Conservation (phyloP, 1,139 yeast genomes). For the Pichiaceae sp. region DNA sequence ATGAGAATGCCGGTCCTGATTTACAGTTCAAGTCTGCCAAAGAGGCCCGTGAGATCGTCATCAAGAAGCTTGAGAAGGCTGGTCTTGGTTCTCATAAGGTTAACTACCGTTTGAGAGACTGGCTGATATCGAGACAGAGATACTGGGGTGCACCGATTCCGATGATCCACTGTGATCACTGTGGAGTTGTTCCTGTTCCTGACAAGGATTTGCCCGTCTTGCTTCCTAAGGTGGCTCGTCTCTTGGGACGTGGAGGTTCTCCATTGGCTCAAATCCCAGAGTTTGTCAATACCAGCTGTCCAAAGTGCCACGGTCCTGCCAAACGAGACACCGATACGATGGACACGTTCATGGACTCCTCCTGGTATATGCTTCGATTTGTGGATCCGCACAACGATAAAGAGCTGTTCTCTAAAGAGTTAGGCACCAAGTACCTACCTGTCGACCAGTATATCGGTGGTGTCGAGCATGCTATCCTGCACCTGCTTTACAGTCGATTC, state of each 20-base stretch:
- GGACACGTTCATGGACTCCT: constrained; percentile 97
- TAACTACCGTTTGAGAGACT: constrained; percentile 71
- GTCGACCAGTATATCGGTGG: constrained; percentile 93
- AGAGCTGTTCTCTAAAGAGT: constrained; percentile 42
- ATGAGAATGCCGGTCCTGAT: constrained; percentile 35
- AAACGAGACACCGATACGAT: constrained; percentile 92
- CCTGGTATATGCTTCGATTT: constrained; percentile 91
- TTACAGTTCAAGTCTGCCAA: constrained; percentile 40
- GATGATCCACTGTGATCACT: constrained; percentile 70
- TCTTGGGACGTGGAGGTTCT: constrained; percentile 51
- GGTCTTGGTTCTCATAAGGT: constrained; percentile 40
- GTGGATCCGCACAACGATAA: constrained; percentile 59
- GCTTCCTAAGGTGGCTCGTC: constrained; percentile 52
- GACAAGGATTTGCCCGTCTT: constrained; percentile 75
- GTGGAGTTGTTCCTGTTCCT: constrained; percentile 91
- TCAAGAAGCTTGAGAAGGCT: constrained; percentile 30
- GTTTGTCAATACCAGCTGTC: constrained; percentile 73
- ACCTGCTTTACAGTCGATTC: constrained; percentile 77
- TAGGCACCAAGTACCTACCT: constrained; percentile 59
- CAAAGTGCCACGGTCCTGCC: constrained; percentile 69
- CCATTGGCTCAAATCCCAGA: constrained; percentile 62
- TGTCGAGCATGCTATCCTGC: constrained; percentile 92
- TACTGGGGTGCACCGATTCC: constrained; percentile 99
- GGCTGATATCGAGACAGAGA: constrained; percentile 91
- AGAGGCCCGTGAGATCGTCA: constrained; percentile 46